Base-by-base conservation (phyloP, 345 rosid species). In the Hibiscus mutabilis region DNA sequence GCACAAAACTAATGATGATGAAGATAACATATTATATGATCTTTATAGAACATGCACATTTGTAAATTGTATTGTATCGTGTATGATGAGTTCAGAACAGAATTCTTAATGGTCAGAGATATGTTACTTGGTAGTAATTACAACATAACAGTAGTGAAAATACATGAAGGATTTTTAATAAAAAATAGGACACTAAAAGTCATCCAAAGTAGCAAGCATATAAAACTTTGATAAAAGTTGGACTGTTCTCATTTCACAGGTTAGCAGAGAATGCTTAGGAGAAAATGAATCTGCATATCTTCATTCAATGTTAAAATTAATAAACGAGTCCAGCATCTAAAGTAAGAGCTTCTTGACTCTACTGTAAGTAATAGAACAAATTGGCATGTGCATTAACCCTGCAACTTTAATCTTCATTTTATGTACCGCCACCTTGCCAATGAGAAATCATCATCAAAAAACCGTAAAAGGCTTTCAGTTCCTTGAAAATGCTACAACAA, bases 81-180 rank as follows among this genome's bases (percentile, higher is more conserved):
- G 25, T 49, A 49, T 67, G 42, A 67, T 67, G 70, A 67, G 15
- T 66, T 47, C 58, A 13, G 37, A 49, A 49, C 24, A 66, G 13
- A 64, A 8, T 64, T 67, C 22, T 57, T 27, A 8, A 67, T 49
- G 19, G 42, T n/a, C 9, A 25, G 4, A 49, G 42, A 66, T 25
- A 66, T 6, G 12, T 27, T 15, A 66, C 18, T 66, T 49, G 25
- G 42, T 49, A n/a, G 59, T 27, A 6, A 16, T 13, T 66, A 66
- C 19, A 33, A 15, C 31, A 47, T 46, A 46, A 47, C 37, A 25
- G 24, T 47, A 7, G 40, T 47, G 15, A 27, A 67, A 27, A 67
- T 49, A 49, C 58, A 11, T 27, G 21, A 57, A 49, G 16, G 16
- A 27, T n/a, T 27, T 29, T 49, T 16, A 47, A 67, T 15, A 5